phyloP scores from a whole-genome alignment of 257 asterid genomes.

The Eucommia ulmoides region DNA sequence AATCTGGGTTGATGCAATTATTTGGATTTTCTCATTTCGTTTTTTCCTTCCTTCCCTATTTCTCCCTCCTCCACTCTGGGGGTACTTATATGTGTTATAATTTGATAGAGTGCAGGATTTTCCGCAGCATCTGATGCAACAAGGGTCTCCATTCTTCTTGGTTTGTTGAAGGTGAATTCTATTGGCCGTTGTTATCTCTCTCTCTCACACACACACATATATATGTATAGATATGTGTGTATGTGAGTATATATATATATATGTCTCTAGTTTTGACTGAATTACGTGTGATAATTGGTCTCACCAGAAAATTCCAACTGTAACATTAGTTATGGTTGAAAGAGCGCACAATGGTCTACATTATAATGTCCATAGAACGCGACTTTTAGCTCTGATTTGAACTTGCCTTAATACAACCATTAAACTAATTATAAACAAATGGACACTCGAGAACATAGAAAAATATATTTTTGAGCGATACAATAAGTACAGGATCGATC shows the following conservation, averaged over 20 bases:
- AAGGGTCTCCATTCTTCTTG: slow-evolving; percentile 76
- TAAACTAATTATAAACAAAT: too few species aligned
- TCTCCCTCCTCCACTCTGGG: slow-evolving; percentile 57
- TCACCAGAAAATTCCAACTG: too few species aligned
- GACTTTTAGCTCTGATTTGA: neutral
- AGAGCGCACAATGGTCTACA: too few species aligned
- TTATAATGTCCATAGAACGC: too few species aligned
- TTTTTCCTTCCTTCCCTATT: neutral
- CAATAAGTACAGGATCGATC: too few species aligned
- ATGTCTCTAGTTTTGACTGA: too few species aligned
- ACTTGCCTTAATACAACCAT: neutral
- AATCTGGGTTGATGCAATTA: neutral
- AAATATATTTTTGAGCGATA: neutral
- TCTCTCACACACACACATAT: neutral
- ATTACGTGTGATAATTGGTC: neutral
- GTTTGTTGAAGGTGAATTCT: slow-evolving; percentile 62
- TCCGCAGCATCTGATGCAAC: slow-evolving; percentile 98
- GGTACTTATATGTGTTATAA: too few species aligned
- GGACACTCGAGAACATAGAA: neutral
- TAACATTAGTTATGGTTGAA: too few species aligned
- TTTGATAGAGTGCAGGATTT: slow-evolving; percentile 83
- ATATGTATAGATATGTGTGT: too few species aligned
- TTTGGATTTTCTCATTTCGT: neutral
- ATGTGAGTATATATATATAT: too few species aligned
- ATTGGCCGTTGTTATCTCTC: neutral